Evolutionary conservation across 208 protist species (phyloP).

Genomic region (Trichomonas vaginalis): DNA sequence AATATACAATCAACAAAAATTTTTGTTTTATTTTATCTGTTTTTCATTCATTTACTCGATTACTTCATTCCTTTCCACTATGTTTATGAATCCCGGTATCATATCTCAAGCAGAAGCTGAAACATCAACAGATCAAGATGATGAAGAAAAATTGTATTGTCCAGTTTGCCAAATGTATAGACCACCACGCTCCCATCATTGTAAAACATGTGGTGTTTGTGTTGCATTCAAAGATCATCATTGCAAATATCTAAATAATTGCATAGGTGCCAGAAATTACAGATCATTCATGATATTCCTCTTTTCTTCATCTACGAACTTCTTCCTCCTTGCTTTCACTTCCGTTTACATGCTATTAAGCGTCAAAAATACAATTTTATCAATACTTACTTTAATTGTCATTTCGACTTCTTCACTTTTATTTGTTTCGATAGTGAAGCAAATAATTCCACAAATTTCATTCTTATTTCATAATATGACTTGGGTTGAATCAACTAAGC

Average conservation of each 20-base stretch:
- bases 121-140: background rate
- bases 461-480: background rate
- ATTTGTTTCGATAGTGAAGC: background rate
- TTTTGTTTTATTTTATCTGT: background rate
- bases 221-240: constrained; percentile 9
- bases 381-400: background rate
- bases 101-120: background rate
- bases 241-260: constrained; percentile 14
- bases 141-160: background rate
- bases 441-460: background rate
- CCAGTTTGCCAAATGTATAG: background rate
- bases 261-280: constrained; percentile 16
- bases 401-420: background rate
- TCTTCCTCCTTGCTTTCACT: no score
- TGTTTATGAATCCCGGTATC: background rate
- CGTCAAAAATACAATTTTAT: no score
- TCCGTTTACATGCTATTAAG: background rate
- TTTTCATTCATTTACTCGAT: background rate
- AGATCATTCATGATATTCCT: background rate
- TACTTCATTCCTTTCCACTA: background rate
- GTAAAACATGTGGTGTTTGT: background rate
- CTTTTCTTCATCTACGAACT: background rate
- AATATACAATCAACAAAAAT: background rate
- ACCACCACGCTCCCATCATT: background rate
- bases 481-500: background rate